phyloP scores from a whole-genome alignment of 2,329 filamentous ascomycete species.

The Cytospora schulzeri region DNA sequence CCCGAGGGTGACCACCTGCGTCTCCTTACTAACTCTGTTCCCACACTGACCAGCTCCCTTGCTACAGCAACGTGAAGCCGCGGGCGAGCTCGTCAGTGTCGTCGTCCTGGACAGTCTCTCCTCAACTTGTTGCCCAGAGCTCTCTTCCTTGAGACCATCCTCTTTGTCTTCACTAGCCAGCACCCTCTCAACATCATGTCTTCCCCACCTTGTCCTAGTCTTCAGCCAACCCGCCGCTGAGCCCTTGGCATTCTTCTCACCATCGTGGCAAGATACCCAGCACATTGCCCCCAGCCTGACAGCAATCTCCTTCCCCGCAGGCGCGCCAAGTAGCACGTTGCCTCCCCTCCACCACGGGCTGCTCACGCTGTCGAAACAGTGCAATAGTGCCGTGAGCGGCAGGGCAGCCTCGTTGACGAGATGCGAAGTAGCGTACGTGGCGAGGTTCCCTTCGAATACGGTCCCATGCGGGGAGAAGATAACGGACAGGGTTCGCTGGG shows the following conservation, averaged over 20 bases:
- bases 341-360: constrained; percentile 66
- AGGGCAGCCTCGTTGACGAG: constrained; percentile 59
- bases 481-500: constrained; percentile 50
- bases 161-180: background rate
- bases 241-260: constrained; percentile 58
- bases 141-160: too few species aligned
- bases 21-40: constrained; percentile 31
- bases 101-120: constrained; percentile 16
- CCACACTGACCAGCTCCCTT: background rate
- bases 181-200: constrained; percentile 18
- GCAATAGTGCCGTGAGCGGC: constrained; percentile 64
- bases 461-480: constrained; percentile 68
- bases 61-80: background rate
- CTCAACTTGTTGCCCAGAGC: background rate
- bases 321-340: constrained; percentile 57
- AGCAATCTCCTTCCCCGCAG: constrained; percentile 60
- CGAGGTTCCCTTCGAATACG: constrained; percentile 50
- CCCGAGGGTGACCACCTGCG: constrained; percentile 46
- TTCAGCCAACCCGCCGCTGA: constrained; percentile 45
- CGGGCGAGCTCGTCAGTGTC: constrained; percentile 7
- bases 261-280: constrained; percentile 66
- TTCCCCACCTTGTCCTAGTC: constrained; percentile 46
- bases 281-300: constrained; percentile 52
- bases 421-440: constrained; percentile 58
- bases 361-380: constrained; percentile 61